A percentile compares a stretch with the other conserved stretches of the same genome.
Conservation (phyloP, 305 asterid species). For the Solanum aculeatissimum region DNA sequence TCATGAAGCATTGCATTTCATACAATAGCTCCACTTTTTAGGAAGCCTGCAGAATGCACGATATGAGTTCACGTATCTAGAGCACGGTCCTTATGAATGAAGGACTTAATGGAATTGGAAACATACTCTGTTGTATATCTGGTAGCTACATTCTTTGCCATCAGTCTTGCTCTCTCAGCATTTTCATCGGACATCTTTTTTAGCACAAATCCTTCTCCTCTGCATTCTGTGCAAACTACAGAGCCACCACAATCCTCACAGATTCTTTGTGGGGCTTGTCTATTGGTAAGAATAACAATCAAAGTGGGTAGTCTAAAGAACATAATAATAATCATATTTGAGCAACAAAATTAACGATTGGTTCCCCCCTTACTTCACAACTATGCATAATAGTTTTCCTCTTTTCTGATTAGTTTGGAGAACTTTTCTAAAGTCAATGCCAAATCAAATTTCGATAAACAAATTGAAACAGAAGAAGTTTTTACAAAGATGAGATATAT, state of each 20-base stretch:
- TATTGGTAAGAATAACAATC: conserved; percentile 1
- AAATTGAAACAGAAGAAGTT: background rate
- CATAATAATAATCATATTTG: background rate
- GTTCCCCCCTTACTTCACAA: background rate
- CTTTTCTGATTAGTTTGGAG: background rate
- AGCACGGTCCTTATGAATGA: background rate
- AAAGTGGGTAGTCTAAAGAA: background rate
- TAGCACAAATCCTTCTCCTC: conserved; percentile 73
- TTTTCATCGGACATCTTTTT: conserved; percentile 49
- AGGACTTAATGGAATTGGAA: background rate
- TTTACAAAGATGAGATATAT: background rate
- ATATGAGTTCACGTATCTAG: background rate
- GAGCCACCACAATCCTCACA: conserved; percentile 76
- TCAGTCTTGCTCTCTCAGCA: conserved; percentile 63
- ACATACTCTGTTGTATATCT: conserved; percentile 94
- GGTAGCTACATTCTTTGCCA: conserved; percentile 49
- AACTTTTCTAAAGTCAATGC: background rate
- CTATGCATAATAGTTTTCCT: background rate
- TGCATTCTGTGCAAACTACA: conserved; percentile 71
- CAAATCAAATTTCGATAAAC: background rate
- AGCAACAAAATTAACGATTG: background rate
- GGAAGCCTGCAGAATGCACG: conserved; percentile 57
- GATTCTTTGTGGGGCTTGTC: conserved; percentile 30
- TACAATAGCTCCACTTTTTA: conserved; percentile 95
- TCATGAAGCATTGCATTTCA: conserved; percentile 75